phyloP scores from a whole-genome alignment of 257 asterid species.

The Leonotis leonurus region DNA sequence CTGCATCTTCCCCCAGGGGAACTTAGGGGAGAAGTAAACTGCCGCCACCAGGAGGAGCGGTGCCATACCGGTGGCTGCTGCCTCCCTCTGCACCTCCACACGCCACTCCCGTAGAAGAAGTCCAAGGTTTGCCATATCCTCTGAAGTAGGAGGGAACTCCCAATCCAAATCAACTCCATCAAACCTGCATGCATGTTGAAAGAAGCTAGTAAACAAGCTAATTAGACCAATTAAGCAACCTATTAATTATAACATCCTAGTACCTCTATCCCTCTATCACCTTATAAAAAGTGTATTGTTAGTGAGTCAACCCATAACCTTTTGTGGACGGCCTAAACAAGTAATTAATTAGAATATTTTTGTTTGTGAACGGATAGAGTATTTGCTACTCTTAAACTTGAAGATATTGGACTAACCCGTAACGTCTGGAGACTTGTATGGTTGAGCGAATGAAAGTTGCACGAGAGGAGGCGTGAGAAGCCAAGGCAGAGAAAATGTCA shows the following conservation, averaged over 20 bases:
- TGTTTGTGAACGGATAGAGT: too few relatives aligned
- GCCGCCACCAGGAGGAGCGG: slow-evolving; percentile 77
- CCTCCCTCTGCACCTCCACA: slow-evolving; percentile 36
- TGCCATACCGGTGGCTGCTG: slow-evolving; percentile 21
- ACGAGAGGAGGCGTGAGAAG: slow-evolving; percentile 25
- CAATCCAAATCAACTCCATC: slow-evolving; percentile 82
- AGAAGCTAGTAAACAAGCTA: too few relatives aligned
- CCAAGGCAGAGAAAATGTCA: slow-evolving; percentile 44
- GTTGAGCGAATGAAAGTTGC: slow-evolving; percentile 43
- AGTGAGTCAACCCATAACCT: too few relatives aligned
- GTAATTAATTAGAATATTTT: too few relatives aligned
- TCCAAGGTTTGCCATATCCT: slow-evolving; percentile 53
- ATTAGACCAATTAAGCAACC: too few relatives aligned
- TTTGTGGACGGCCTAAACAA: too few relatives aligned
- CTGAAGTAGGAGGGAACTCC: slow-evolving; percentile 60
- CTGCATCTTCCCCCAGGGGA: slow-evolving; percentile 30
- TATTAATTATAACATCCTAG: too few relatives aligned
- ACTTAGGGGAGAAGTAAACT: slow-evolving; percentile 54
- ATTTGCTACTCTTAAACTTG: too few relatives aligned
- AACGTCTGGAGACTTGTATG: slow-evolving; percentile 53
- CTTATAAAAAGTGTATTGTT: too few relatives aligned
- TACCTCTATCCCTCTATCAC: too few relatives aligned
- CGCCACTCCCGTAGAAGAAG: slow-evolving; percentile 57
- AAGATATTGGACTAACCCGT: slow-evolving; percentile 40
- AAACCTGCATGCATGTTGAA: too few relatives aligned